These are phyloP conservation scores for Pseudogymnoascus sp. DNA, from an alignment of 2,329 filamentous ascomycete species.

Conservation along the genomic window DNA sequence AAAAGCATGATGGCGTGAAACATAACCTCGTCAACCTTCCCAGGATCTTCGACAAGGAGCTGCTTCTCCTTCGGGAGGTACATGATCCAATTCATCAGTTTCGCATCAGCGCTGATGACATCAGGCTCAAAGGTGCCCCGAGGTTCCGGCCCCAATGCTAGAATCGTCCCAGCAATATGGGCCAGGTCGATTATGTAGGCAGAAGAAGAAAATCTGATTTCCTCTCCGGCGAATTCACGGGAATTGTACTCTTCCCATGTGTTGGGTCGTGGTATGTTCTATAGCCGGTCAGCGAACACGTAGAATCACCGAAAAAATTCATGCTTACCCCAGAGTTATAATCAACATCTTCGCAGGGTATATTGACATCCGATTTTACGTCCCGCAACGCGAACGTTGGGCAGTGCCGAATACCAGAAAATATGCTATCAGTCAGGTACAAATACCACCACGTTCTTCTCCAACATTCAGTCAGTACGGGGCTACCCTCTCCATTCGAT, in stretches of 20 bases:
- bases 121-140: slow-evolving; percentile 19
- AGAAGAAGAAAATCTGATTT: slow-evolving; percentile 32
- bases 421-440: slow-evolving; percentile 24
- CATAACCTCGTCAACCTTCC: slow-evolving; percentile 32
- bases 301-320: slow-evolving; percentile 1
- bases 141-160: slow-evolving; percentile 23
- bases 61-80: slow-evolving; percentile 34
- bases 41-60: slow-evolving; percentile 31
- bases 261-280: slow-evolving; percentile 30
- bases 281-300: slow-evolving; percentile 11
- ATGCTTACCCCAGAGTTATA: slow-evolving; percentile 33
- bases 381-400: slow-evolving; percentile 24
- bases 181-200: slow-evolving; percentile 32
- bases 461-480: slow-evolving; percentile 33
- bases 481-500: slow-evolving; percentile 25
- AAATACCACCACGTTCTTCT: slow-evolving; percentile 35
- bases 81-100: slow-evolving; percentile 32
- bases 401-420: slow-evolving; percentile 17
- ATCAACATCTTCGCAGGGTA: slow-evolving; percentile 35
- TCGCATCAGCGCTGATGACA: slow-evolving; percentile 30
- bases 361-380: slow-evolving; percentile 28
- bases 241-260: slow-evolving; percentile 30
- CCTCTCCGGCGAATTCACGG: slow-evolving; percentile 28
- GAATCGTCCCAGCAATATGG: slow-evolving; percentile 28
- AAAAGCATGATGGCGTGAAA: slow-evolving; percentile 30